Percentiles rank a stretch among this genome's conserved stretches.
Conservation (phyloP, 768 basidiomycete genomes). For the Suillus tomentosus region DNA sequence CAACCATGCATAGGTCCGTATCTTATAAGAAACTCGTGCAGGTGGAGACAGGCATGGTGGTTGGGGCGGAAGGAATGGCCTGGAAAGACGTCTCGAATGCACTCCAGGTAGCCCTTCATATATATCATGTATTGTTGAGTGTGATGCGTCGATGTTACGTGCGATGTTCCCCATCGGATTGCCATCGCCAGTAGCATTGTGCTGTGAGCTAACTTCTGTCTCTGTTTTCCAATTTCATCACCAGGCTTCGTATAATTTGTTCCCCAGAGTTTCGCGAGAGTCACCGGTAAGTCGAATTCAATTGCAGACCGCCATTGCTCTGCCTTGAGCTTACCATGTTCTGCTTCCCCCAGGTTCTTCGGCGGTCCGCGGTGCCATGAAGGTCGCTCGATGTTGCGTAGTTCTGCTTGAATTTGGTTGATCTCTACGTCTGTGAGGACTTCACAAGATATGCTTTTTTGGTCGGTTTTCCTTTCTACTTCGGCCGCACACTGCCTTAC, state of each 20-base stretch:
- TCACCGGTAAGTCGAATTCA: conserved; percentile 30
- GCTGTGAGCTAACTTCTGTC: conserved; percentile 23
- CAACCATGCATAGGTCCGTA: conserved; percentile 38
- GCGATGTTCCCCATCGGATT: conserved; percentile 24
- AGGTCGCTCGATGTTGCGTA: no score
- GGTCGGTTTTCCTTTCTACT: no score
- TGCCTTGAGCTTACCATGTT: no score
- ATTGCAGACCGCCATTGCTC: no score
- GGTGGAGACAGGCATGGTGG: conserved; percentile 37
- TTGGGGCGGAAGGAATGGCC: conserved; percentile 26
- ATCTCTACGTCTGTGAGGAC: no score
- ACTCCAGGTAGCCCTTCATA: conserved; percentile 29
- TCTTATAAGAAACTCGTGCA: conserved; percentile 23
- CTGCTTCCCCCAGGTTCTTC: no score
- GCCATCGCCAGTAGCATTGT: conserved; percentile 36
- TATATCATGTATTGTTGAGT: conserved; percentile 20
- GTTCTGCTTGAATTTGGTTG: no score
- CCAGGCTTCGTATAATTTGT: neutral
- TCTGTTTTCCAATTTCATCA: neutral
- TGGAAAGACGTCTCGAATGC: conserved; percentile 22
- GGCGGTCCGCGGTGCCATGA: no score
- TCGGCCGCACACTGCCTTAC: no score
- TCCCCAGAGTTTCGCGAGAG: conserved; percentile 33
- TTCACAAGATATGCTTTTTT: conserved; percentile 15
- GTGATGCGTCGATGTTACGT: conserved; percentile 21